Evolutionary conservation across 2,329 filamentous ascomycete species (phyloP).

Genomic region (Parastagonospora avenae): DNA sequence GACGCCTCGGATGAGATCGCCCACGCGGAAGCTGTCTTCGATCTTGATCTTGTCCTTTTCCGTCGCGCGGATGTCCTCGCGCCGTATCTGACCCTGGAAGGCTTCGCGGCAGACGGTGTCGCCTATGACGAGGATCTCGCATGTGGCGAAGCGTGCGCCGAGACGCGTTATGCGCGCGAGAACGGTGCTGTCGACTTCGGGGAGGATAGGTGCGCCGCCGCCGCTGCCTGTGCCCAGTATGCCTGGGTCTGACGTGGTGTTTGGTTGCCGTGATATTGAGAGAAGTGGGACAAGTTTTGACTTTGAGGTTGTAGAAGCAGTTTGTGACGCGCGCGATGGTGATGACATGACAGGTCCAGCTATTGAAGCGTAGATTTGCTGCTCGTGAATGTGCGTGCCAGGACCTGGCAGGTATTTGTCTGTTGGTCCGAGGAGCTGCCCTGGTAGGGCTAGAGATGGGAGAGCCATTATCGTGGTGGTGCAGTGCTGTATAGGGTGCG

Average conservation of each 20-base stretch:
- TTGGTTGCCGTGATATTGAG: slow-evolving; percentile 40
- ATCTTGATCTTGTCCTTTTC: slow-evolving; percentile 96
- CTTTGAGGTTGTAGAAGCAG: slow-evolving; percentile 60
- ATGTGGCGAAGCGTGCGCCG: slow-evolving; percentile 80
- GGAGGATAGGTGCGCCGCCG: slow-evolving; percentile 72
- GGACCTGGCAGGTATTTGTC: slow-evolving; percentile 73
- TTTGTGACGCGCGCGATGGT: slow-evolving; percentile 57
- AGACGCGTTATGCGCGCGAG: slow-evolving; percentile 86
- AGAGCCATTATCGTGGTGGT: slow-evolving; percentile 35
- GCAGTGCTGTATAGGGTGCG: background rate
- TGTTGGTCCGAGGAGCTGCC: slow-evolving; percentile 74
- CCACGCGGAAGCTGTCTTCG: slow-evolving; percentile 87
- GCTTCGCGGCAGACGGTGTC: slow-evolving; percentile 72
- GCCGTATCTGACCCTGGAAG: slow-evolving; percentile 83
- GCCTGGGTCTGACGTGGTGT: slow-evolving; percentile 16
- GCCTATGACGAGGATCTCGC: slow-evolving; percentile 82
- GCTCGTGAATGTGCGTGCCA: slow-evolving; percentile 81
- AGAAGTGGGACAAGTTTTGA: slow-evolving; percentile 52
- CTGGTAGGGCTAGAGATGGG: slow-evolving; percentile 70
- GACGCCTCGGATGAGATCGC: slow-evolving; percentile 85
- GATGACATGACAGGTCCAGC: slow-evolving; percentile 67
- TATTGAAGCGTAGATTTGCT: slow-evolving; percentile 80
- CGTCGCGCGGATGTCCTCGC: slow-evolving; percentile 90
- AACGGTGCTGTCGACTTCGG: slow-evolving; percentile 79
- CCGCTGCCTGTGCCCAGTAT: slow-evolving; percentile 28